Base-by-base conservation (phyloP, 345 rosid species). In the Sisymbrium altissimum region DNA sequence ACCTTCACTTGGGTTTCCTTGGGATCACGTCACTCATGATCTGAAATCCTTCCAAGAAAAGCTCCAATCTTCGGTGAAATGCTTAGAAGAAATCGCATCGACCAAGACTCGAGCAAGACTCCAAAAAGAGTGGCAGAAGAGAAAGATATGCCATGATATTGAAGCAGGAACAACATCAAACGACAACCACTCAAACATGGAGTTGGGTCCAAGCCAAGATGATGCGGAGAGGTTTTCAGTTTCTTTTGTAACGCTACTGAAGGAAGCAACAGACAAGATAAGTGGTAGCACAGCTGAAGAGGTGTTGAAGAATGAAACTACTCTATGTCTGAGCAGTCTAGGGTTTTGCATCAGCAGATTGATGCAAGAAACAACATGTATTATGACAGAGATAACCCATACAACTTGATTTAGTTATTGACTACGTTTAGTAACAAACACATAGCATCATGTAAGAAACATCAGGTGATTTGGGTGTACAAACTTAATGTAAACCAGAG, bases 291-390 rank as follows among this genome's bases (percentile, higher is more conserved):
- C 81, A 70, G 79, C 54, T n/a, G 83, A 80, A 38, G 83, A 80
- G 73, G 75, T 46, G 66, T 52, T 70, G 12, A 83, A 79, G 82
- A 79, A 74, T 66, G 80, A 75, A 71, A 77, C 73, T 62, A 61
- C 74, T 41, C 68, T 88, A 48, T 65, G 81, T 66, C 52, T 81
- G 27, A 79, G 84, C 45, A 78, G 87, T 68, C 56, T 86, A 35
- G 85, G 81, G 9, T 92, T 88, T 78, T 81, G 92, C 88, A 81
- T 85, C 33, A 79, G 72, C 62, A 77, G 59, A 76, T 68, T 89
- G 69, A 73, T 81, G 73, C 79, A 60, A 64, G 96, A 87, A 83
- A 80, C 84, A 57, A 49, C 5, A 45, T 69, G 79, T 65, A 81
- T 83, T 9, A 83, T 83, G 82, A 78, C 87, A 71, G 76, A 80